Conservation (phyloP, 345 rosid genomes). For the Erodium maritimum region DNA sequence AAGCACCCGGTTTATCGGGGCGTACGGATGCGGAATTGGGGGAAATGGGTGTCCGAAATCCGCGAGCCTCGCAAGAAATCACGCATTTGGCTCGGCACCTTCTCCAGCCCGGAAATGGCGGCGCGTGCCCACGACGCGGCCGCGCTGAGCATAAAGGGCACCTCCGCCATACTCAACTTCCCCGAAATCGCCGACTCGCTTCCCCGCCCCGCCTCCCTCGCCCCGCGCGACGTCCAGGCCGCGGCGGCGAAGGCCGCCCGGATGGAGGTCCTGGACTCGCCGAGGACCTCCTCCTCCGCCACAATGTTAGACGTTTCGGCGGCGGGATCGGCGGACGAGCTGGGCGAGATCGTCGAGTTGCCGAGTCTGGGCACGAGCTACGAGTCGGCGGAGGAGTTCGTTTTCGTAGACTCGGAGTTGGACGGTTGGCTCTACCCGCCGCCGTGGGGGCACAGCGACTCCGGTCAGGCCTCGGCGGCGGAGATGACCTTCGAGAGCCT, state of each 20-base stretch:
- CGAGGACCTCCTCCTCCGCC: too few relatives aligned
- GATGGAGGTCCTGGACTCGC: slow-evolving; percentile 25
- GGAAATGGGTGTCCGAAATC: slow-evolving; percentile 2
- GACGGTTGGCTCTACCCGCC: slow-evolving; percentile 7
- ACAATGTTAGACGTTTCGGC: too few relatives aligned
- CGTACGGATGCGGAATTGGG: slow-evolving; percentile 16
- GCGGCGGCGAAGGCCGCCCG: slow-evolving; percentile 70
- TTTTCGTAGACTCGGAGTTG: slow-evolving; percentile 1
- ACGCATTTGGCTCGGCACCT: slow-evolving; percentile 2
- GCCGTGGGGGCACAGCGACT: slow-evolving; percentile 1
- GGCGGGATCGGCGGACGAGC: too few relatives aligned
- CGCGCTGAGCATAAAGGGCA: slow-evolving; percentile 1
- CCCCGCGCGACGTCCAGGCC: slow-evolving; percentile 58
- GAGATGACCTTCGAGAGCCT: too few relatives aligned
- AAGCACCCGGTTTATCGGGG: slow-evolving; percentile 59
- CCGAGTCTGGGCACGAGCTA: background rate
- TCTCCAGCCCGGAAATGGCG: slow-evolving; percentile 1
- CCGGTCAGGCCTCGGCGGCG: too few relatives aligned
- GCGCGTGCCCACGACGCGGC: slow-evolving; percentile 6
- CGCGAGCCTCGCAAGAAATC: slow-evolving; percentile 1
- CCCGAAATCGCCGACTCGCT: slow-evolving; percentile 37
- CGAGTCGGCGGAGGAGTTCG: slow-evolving; percentile 1
- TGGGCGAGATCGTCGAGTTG: too few relatives aligned
- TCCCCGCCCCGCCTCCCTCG: slow-evolving; percentile 53
- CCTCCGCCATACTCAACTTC: slow-evolving; percentile 40